A percentile compares a stretch with the other conserved stretches of the same genome.
phyloP scores from a whole-genome alignment of 2,329 filamentous ascomycete genomes.

The Colletotrichum ledebouriae region DNA sequence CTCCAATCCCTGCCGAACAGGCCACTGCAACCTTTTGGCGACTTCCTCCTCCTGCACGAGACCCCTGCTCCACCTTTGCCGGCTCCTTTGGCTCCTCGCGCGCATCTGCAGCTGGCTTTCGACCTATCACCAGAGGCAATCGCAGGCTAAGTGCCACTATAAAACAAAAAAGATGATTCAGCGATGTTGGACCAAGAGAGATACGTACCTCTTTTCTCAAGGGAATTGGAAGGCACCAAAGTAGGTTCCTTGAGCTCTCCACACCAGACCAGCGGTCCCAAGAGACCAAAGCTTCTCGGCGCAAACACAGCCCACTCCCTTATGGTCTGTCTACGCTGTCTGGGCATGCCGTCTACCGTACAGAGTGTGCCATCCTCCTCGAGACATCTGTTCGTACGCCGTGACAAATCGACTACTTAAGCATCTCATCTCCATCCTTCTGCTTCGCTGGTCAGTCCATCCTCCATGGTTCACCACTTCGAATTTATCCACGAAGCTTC shows the following conservation, averaged over 20 bases:
- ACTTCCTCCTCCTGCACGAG: slow-evolving; percentile 20
- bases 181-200: not conserved
- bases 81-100: slow-evolving; percentile 24
- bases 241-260: not conserved
- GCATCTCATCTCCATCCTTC: slow-evolving; percentile 19
- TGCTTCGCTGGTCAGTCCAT: not conserved
- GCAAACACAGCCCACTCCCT: slow-evolving; percentile 37
- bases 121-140: slow-evolving; percentile 26
- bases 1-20: slow-evolving; percentile 29
- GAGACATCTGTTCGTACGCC: slow-evolving; percentile 24
- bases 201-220: slow-evolving; percentile 4
- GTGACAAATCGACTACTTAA: slow-evolving; percentile 35
- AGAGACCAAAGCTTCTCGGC: slow-evolving; percentile 33
- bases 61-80: slow-evolving; percentile 24
- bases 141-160: slow-evolving; percentile 4
- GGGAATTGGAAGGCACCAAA: not conserved
- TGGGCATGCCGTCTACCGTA: slow-evolving; percentile 29
- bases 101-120: slow-evolving; percentile 16
- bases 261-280: slow-evolving; percentile 11
- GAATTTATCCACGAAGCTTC: slow-evolving; percentile 29
- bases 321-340: not conserved
- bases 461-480: slow-evolving; percentile 20
- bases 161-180: not conserved
- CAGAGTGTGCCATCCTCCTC: slow-evolving; percentile 2
- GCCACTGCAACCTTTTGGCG: not conserved